A percentile compares a stretch with the other conserved stretches of the same genome.
These are phyloP conservation scores for Aspergillus conjunctus DNA, from an alignment of 495 filamentous ascomycete genomes.

Conservation along the genomic window DNA sequence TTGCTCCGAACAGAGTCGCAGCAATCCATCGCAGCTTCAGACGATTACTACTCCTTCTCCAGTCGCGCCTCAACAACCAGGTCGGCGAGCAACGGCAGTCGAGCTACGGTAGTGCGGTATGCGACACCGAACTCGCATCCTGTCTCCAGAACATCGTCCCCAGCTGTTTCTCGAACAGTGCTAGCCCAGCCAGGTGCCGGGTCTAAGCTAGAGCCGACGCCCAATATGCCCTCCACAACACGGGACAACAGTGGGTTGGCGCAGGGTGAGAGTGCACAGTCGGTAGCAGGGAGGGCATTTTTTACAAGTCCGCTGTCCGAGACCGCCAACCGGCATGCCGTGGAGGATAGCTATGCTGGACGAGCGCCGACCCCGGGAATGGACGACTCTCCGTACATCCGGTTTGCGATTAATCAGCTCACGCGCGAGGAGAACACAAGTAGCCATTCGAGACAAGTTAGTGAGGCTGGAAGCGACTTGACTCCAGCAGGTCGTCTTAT, in stretches of 20 bases:
- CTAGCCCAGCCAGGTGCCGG: constrained; percentile 26
- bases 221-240: too few relatives aligned
- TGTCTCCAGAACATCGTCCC: constrained; percentile 36
- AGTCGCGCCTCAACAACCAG: constrained; percentile 49
- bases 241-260: constrained; percentile 20
- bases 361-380: constrained; percentile 60
- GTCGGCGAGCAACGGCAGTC: constrained; percentile 50
- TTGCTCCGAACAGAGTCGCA: constrained; percentile 54
- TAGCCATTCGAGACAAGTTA: constrained; percentile 29
- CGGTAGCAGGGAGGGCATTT: constrained; percentile 37
- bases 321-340: constrained; percentile 31
- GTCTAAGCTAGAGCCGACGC: constrained; percentile 17
- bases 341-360: constrained; percentile 39
- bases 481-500: constrained; percentile 54
- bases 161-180: constrained; percentile 33
- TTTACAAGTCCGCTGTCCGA: constrained; percentile 35
- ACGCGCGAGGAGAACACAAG: constrained; percentile 60
- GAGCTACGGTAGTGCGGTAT: constrained; percentile 52
- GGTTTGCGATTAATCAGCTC: constrained; percentile 72
- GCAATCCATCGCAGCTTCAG: constrained; percentile 65
- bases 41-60: constrained; percentile 69
- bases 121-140: constrained; percentile 50
- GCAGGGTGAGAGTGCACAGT: constrained; percentile 36
- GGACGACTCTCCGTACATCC: constrained; percentile 71
- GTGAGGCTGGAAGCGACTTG: constrained; percentile 41